A percentile compares a stretch with the other conserved stretches of the same genome.
These are phyloP conservation scores for Aschersonia sp. DNA, from an alignment of 2,329 filamentous ascomycete genomes.

Conservation along the genomic window DNA sequence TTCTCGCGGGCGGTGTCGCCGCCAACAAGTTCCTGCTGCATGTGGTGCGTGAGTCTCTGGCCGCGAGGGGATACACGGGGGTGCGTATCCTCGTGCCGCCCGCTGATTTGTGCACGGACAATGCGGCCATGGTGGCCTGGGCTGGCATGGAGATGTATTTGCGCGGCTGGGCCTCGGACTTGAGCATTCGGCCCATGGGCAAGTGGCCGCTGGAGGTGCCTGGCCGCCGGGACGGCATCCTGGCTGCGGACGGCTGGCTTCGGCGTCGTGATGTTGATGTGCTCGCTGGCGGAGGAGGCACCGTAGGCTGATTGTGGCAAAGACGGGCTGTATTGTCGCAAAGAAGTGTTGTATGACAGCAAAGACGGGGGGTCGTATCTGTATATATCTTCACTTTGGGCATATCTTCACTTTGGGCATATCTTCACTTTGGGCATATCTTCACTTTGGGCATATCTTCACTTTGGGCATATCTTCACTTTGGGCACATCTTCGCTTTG, in stretches of 20 bases:
- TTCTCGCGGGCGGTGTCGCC: slow-evolving; percentile 84
- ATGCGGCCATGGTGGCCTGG: slow-evolving; percentile 97
- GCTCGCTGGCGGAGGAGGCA: not conserved
- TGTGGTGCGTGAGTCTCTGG: slow-evolving; percentile 43
- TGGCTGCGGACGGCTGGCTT: slow-evolving; percentile 40
- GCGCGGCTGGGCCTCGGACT: slow-evolving; percentile 52
- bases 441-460: no score
- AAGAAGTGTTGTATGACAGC: no score
- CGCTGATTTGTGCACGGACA: slow-evolving; percentile 70
- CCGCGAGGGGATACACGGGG: slow-evolving; percentile 48
- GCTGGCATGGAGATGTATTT: slow-evolving; percentile 84
- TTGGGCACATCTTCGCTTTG: no score
- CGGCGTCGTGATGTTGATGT: not conserved
- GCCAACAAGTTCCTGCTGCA: slow-evolving; percentile 67
- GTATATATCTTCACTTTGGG: no score
- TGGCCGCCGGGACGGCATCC: slow-evolving; percentile 36
- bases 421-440: no score
- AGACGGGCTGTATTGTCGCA: no score
- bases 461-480: no score
- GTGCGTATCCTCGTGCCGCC: slow-evolving; percentile 63
- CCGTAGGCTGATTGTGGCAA: no score
- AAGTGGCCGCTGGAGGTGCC: slow-evolving; percentile 62
- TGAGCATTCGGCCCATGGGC: slow-evolving; percentile 44
- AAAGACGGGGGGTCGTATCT: no score
- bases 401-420: no score